Conservation (phyloP, 108 stramenopile species). For the Conticribra guillardii region DNA sequence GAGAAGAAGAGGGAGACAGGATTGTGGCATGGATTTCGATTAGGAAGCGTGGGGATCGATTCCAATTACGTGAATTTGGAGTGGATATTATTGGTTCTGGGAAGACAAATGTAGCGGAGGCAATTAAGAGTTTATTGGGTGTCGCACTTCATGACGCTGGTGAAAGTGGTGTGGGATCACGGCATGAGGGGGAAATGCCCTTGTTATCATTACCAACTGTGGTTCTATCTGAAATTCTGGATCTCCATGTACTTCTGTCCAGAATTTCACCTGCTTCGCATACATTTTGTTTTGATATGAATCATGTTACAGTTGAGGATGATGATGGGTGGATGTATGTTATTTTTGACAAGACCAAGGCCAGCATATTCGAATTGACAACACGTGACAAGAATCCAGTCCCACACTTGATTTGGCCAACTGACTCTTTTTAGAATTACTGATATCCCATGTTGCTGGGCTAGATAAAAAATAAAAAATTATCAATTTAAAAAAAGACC, state of each 20-base stretch:
- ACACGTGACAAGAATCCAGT: constrained; percentile 6
- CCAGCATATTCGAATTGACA: constrained; percentile 25
- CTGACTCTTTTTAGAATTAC: constrained; percentile 75
- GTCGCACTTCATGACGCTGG: constrained; percentile 25
- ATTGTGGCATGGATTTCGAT: constrained; percentile 72
- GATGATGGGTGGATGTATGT: constrained; percentile 79
- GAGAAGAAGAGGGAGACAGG: constrained; percentile 8
- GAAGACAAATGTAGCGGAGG: constrained; percentile 9
- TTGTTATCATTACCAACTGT: constrained; percentile 48
- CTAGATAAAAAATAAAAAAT: too few species aligned
- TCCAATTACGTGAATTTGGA: constrained; percentile 79
- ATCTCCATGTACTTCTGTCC: too few species aligned
- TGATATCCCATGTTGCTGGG: not conserved
- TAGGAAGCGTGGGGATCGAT: constrained; percentile 51
- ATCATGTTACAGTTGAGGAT: constrained; percentile 29
- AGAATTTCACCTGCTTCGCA: not conserved
- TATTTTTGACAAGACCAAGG: constrained; percentile 22
- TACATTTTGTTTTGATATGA: constrained; percentile 10
- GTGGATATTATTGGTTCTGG: constrained; percentile 10
- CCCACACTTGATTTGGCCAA: constrained; percentile 76
- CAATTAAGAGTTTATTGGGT: constrained; percentile 21
- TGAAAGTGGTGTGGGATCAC: constrained; percentile 4
- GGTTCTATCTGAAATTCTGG: constrained; percentile 34
- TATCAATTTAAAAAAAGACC: too few species aligned
- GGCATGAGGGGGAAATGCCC: not conserved